Evolutionary conservation across 768 basidiomycete species (phyloP), one percentile per base, ranked within the genome.

Genomic region (Sporobolomyces pararoseus): DNA sequence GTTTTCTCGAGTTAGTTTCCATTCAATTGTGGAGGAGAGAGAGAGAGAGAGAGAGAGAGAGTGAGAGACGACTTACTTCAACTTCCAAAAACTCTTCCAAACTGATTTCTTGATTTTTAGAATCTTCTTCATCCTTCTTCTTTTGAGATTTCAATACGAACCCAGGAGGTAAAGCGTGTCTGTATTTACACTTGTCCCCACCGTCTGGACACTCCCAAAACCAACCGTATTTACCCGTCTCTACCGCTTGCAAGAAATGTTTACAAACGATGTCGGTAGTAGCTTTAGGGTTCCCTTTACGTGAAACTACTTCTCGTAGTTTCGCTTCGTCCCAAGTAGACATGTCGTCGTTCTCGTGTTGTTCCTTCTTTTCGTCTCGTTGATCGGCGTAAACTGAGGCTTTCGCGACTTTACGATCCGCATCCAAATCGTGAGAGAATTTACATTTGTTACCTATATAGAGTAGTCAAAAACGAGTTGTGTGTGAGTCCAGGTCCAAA

Each of bases 201-300:
- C 59, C 65, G 54, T 67, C 62, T 5, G 64, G 54, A 51, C 61
- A 69, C 31, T 66, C 65, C 63, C 91, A 95, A 83, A 95, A 95
- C 92, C 92, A 94, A 32, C 91, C 83, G 67, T 78, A 90, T 84
- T 91, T 93, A 78, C 90, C 86, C 4, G 84, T 82, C 79, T 99
- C 96, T 78, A 99, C 95, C 53, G 96, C 95, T 77, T 95, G 87
- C 75, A 99, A 89, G 78, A 99, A 99, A 82, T 82, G 86, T 80
- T 95, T 98, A 87, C 96, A 99, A 6, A 99, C 95, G 77, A 99
- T 95, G 62, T 98, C 95, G 44, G 95, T 98, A 4, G 88, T 89
- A 31, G 90, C 95, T 74, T 87, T 85, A 59, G 90, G 91, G 80
- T 94, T 96, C 32, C 94, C 94, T 71, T 86, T 84, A 80, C 92